A percentile compares a stretch with the other conserved stretches of the same genome.
Conservation (phyloP, 257 asterid species). For the Fraxinus anomala region DNA sequence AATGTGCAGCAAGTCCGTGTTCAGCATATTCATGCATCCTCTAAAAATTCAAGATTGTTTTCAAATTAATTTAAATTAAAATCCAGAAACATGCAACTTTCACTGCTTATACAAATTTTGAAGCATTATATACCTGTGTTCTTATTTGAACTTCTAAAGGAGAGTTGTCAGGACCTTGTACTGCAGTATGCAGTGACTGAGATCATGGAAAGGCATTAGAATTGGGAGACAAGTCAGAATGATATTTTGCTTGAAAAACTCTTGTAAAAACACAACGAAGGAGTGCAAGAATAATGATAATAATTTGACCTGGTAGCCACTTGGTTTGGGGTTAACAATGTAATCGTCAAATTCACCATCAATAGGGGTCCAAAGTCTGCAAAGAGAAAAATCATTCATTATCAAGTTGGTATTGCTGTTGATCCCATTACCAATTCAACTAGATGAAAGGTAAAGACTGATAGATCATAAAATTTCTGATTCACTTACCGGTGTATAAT, state of each 20-base stretch:
- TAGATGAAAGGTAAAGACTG: conserved; percentile 13
- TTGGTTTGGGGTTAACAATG: conserved; percentile 92
- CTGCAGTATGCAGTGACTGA: conserved; percentile 95
- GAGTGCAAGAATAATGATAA: conserved; percentile 7
- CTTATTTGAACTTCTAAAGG: conserved; percentile 95
- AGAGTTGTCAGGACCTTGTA: conserved; percentile 86
- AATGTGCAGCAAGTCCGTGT: conserved; percentile 98
- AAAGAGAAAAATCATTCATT: conserved; percentile 19
- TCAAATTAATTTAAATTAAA: conserved; percentile 1
- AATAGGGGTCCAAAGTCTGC: conserved; percentile 91
- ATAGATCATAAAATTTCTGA: conserved; percentile 10
- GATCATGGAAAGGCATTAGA: conserved; percentile 35
- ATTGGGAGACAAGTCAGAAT: conserved; percentile 32
- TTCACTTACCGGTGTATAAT: conserved; percentile 75
- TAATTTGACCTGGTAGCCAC: conserved; percentile 90
- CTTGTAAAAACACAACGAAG: background rate
- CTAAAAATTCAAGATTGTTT: conserved; percentile 35
- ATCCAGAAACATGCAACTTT: background rate
- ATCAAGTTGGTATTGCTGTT: conserved; percentile 14
- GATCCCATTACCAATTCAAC: conserved; percentile 20
- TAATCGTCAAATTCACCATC: conserved; percentile 95
- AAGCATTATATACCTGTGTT: conserved; percentile 60
- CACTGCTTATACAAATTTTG: conserved; percentile 7
- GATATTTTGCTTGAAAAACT: background rate
- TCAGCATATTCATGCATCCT: conserved; percentile 98